Evolutionary conservation across 2,329 filamentous ascomycete species (phyloP).

Genomic region (Sphaerostilbella broomeana): DNA sequence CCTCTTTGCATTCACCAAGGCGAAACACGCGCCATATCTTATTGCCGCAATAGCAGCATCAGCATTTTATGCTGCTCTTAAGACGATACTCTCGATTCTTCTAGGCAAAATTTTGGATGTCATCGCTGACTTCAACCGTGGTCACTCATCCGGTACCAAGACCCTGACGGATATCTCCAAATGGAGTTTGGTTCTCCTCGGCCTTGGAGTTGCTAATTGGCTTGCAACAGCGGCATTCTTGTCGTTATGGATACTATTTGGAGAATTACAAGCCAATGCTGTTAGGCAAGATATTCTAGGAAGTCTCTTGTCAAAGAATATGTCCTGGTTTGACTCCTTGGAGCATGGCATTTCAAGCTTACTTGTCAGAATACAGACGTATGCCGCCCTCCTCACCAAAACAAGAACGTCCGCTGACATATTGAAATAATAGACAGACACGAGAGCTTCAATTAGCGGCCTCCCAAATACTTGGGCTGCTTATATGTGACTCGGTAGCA

Average conservation of each 20-base stretch:
- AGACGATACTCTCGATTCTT: conserved; percentile 61
- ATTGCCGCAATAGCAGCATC: conserved; percentile 49
- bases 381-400: conserved; percentile 25
- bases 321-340: conserved; percentile 75
- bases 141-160: conserved; percentile 38
- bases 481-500: conserved; percentile 58
- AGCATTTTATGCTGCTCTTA: conserved; percentile 52
- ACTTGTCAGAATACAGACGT: conserved; percentile 68
- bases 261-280: conserved; percentile 68
- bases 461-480: conserved; percentile 70
- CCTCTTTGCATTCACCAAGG: conserved; percentile 69
- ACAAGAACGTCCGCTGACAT: neutral
- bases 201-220: conserved; percentile 60
- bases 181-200: conserved; percentile 57
- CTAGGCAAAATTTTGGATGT: conserved; percentile 69
- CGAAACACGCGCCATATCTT: conserved; percentile 50
- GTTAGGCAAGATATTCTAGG: conserved; percentile 60
- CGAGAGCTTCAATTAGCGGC: conserved; percentile 74
- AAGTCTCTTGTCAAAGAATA: conserved; percentile 62
- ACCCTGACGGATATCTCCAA: conserved; percentile 50
- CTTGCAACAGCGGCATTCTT: conserved; percentile 61
- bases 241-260: conserved; percentile 66
- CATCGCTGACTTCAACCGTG: conserved; percentile 60
- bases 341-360: conserved; percentile 66
- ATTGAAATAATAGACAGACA: conserved; percentile 55